Evolutionary conservation across 345 rosid genomes (phyloP).

Genomic region (Heritiera littoralis): DNA sequence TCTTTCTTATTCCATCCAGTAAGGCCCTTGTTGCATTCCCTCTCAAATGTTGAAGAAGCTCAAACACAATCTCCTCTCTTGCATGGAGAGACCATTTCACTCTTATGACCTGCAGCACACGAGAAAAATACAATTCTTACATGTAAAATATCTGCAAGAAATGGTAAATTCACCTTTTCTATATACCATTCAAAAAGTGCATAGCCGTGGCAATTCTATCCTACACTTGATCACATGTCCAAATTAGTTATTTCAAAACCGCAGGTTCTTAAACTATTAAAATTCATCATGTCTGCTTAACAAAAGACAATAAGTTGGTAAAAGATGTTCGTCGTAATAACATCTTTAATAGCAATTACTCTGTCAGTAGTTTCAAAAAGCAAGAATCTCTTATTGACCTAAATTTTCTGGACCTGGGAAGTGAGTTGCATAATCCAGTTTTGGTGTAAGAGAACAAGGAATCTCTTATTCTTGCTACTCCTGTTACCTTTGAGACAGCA

Average conservation of each 20-base stretch:
- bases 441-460: background rate
- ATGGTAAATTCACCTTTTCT: background rate
- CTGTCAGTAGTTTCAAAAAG: background rate
- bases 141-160: background rate
- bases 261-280: background rate
- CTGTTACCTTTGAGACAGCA: background rate
- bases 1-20: constrained; percentile 46
- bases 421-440: background rate
- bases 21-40: constrained; percentile 44
- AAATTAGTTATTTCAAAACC: background rate
- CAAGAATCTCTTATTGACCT: background rate
- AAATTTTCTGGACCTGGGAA: background rate
- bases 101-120: constrained; percentile 49
- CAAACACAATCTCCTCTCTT: constrained; percentile 64
- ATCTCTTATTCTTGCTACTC: no score
- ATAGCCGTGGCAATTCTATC: background rate
- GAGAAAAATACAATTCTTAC: background rate
- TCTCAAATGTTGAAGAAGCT: constrained; percentile 61
- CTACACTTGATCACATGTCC: background rate
- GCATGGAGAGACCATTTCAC: constrained; percentile 78
- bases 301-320: no score
- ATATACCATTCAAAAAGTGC: background rate
- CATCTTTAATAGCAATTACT: background rate
- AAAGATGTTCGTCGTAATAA: no score
- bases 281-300: background rate